These are phyloP conservation scores for Hypoxylon sp. DNA, from an alignment of 2,329 filamentous ascomycete genomes.

Conservation along the genomic window DNA sequence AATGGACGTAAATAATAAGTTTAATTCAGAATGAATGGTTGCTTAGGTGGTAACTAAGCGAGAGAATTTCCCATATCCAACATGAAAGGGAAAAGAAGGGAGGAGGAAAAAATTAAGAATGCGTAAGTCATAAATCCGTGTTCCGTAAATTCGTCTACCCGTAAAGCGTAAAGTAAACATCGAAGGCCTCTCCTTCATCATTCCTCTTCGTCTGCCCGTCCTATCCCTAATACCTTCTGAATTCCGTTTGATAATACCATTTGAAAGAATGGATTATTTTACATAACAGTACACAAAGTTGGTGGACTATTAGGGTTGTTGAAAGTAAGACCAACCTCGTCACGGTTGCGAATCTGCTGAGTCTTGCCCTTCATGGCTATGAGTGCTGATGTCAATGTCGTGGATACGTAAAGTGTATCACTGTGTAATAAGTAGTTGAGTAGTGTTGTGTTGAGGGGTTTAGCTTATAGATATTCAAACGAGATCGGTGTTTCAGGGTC, in stretches of 20 bases:
- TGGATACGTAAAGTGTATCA: not conserved
- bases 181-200: not conserved
- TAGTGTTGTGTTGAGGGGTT: slow-evolving; percentile 7
- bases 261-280: not conserved
- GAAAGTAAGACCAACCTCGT: slow-evolving; percentile 29
- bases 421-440: not conserved
- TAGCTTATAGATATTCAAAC: not conserved
- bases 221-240: not conserved
- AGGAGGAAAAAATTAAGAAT: not conserved
- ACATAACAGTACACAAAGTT: slow-evolving; percentile 40
- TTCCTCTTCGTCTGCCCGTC: not conserved
- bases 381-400: not conserved
- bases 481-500: not conserved
- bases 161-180: not conserved
- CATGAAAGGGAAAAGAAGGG: too few relatives aligned
- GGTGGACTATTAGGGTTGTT: slow-evolving; percentile 1
- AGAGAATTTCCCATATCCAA: not conserved
- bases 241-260: not conserved
- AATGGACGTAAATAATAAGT: not conserved
- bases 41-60: not conserved
- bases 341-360: slow-evolving; percentile 32
- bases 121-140: slow-evolving; percentile 14
- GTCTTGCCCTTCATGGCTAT: slow-evolving; percentile 34
- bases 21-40: not conserved
- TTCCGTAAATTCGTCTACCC: not conserved